phyloP scores from a whole-genome alignment of 2,329 filamentous ascomycete genomes.

The Zymoseptoria tritici region DNA sequence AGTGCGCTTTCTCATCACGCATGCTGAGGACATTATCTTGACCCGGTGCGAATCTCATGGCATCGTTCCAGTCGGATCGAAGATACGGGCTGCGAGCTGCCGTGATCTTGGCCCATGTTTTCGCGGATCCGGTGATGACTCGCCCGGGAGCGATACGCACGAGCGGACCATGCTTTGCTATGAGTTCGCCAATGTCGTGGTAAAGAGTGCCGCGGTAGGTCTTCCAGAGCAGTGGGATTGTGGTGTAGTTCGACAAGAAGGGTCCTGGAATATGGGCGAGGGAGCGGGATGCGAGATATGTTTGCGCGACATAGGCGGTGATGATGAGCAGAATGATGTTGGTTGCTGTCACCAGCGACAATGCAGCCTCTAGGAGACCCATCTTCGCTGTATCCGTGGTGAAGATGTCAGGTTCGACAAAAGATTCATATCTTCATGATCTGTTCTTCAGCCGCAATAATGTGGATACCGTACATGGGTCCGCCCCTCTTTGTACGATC shows the following conservation, averaged over 20 bases:
- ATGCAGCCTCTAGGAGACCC: neutral
- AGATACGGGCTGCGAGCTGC: neutral
- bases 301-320: neutral
- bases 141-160: constrained; percentile 5
- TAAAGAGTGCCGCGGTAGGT: constrained; percentile 1
- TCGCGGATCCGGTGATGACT: constrained; percentile 3
- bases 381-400: neutral
- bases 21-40: constrained; percentile 6
- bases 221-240: constrained; percentile 1
- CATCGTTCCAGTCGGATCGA: neutral
- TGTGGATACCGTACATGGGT: neutral
- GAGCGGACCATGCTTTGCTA: constrained; percentile 4
- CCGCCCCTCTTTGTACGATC: neutral
- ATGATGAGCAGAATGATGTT: neutral
- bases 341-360: neutral
- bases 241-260: constrained; percentile 1
- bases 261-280: constrained; percentile 7
- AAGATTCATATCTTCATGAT: neutral
- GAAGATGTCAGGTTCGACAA: neutral
- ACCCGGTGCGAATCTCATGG: constrained; percentile 6
- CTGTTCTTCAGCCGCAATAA: neutral
- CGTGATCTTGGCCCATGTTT: neutral
- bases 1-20: constrained; percentile 3
- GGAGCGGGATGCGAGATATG: neutral
- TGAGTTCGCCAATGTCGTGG: neutral